Conservation (phyloP, 352 stramenopile genomes). For the Achlya hypogyna region DNA sequence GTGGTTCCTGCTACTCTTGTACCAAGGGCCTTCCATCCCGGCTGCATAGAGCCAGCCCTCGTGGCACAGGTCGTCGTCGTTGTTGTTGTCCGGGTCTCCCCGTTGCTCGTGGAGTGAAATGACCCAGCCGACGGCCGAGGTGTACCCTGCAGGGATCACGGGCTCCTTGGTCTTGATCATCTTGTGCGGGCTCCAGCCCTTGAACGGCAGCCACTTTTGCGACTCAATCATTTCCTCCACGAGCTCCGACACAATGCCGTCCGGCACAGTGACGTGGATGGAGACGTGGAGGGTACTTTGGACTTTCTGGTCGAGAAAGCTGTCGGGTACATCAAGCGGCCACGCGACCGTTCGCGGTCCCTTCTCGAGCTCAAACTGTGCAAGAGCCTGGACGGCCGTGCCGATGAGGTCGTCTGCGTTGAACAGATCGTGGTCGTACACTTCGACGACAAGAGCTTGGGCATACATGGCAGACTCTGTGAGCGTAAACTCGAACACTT, state of each 20-base stretch:
- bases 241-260: constrained; percentile 40
- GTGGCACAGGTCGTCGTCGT: constrained; percentile 32
- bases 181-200: constrained; percentile 38
- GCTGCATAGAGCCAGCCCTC: constrained; percentile 61
- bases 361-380: constrained; percentile 38
- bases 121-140: constrained; percentile 52
- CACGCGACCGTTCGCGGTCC: constrained; percentile 42
- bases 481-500: constrained; percentile 66
- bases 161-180: constrained; percentile 44
- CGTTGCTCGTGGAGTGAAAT: constrained; percentile 46
- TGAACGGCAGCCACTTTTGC: constrained; percentile 47
- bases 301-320: constrained; percentile 28
- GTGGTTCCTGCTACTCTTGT: constrained; percentile 11
- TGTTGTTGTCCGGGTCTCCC: constrained; percentile 37
- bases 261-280: constrained; percentile 25
- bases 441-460: constrained; percentile 40
- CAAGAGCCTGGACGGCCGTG: constrained; percentile 28
- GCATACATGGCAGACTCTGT: constrained; percentile 27
- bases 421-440: constrained; percentile 60
- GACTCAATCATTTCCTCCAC: constrained; percentile 48
- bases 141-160: constrained; percentile 45
- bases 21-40: constrained; percentile 56
- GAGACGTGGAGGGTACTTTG: constrained; percentile 22
- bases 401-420: constrained; percentile 58
- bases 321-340: constrained; percentile 34